phyloP scores from a whole-genome alignment of 2,329 filamentous ascomycete species.

The Claviceps spartinae region DNA sequence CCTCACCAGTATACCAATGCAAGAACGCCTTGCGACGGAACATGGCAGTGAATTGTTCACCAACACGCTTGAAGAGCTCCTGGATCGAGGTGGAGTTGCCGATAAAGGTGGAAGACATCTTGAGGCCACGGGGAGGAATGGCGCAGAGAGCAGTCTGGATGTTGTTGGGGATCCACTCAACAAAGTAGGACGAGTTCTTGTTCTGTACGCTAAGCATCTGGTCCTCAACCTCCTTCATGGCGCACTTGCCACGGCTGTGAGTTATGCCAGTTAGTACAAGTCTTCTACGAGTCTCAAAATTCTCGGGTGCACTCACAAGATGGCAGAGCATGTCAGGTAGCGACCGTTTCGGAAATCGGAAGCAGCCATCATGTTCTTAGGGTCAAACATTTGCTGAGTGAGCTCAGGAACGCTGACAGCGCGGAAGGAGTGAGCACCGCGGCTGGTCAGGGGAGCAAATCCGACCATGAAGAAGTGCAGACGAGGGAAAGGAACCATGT shows the following conservation, averaged over 20 bases:
- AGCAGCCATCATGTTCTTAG: conserved; percentile 99
- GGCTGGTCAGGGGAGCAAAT: conserved; percentile 91
- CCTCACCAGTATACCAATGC: conserved; percentile 99
- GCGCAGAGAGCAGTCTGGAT: conserved; percentile 98
- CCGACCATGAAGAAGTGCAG: conserved; percentile 99
- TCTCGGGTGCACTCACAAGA: conserved; percentile 40
- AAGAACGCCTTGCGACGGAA: conserved; percentile 99
- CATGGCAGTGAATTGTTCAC: conserved; percentile 99
- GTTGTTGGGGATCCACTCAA: conserved; percentile 99
- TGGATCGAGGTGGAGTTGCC: conserved; percentile 99
- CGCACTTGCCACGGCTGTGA: conserved; percentile 76
- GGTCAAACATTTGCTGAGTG: conserved; percentile 99
- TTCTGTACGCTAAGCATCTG: conserved; percentile 99
- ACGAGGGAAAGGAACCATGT: conserved; percentile 99
- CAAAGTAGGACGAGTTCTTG: conserved; percentile 99
- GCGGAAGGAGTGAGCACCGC: conserved; percentile 78
- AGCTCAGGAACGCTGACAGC: conserved; percentile 93
- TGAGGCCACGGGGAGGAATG: conserved; percentile 89
- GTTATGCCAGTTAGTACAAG: conserved; percentile 99
- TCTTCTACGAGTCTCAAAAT: conserved; percentile 74
- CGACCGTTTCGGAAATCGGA: conserved; percentile 99
- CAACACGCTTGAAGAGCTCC: conserved; percentile 99
- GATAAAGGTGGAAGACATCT: conserved; percentile 98
- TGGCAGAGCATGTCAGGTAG: conserved; percentile 97
- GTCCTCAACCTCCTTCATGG: conserved; percentile 99